These are phyloP conservation scores for Saccharomycopsis fodiens DNA, from an alignment of 805 yeast species.

Conservation along the genomic window DNA sequence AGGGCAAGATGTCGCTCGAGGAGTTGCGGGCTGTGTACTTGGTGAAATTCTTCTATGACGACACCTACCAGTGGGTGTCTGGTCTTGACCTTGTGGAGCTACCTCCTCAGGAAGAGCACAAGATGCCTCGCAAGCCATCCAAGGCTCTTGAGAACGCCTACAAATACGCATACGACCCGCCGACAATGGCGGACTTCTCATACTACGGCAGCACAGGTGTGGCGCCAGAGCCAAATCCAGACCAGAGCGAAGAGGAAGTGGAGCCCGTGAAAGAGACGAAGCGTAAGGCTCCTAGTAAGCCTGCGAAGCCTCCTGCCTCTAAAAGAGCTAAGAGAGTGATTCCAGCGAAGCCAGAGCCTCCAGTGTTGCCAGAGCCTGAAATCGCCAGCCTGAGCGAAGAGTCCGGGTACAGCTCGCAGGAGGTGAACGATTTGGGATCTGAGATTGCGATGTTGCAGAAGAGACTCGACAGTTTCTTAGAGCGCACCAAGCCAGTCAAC, in stretches of 20 bases:
- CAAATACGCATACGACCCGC: conserved; percentile 46
- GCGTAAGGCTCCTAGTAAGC: conserved; percentile 19
- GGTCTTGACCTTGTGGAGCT: conserved; percentile 43
- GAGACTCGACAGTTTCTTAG: not conserved
- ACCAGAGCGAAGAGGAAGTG: conserved; percentile 27
- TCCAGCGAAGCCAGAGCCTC: conserved; percentile 22
- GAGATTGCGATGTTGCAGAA: conserved; percentile 8
- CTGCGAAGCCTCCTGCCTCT: conserved; percentile 18
- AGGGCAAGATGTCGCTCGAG: conserved; percentile 9
- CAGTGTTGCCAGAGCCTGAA: conserved; percentile 4
- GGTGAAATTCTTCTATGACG: conserved; percentile 66
- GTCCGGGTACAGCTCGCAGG: not conserved
- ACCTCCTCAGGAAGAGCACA: conserved; percentile 34
- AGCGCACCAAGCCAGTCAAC: not conserved
- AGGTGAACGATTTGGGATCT: not conserved
- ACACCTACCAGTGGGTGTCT: conserved; percentile 63
- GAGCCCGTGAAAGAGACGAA: conserved; percentile 19
- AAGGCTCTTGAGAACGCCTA: conserved; percentile 44
- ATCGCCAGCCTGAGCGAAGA: not conserved
- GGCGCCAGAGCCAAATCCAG: conserved; percentile 23
- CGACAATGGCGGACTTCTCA: conserved; percentile 38
- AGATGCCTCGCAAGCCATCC: conserved; percentile 32
- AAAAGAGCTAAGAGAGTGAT: conserved; percentile 14
- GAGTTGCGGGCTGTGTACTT: conserved; percentile 30
- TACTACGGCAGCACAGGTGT: conserved; percentile 36